Evolutionary conservation across 2,329 filamentous ascomycete genomes (phyloP), one percentile per base, ranked within the genome.

Genomic region (Calonectria pseudoreteaudii): DNA sequence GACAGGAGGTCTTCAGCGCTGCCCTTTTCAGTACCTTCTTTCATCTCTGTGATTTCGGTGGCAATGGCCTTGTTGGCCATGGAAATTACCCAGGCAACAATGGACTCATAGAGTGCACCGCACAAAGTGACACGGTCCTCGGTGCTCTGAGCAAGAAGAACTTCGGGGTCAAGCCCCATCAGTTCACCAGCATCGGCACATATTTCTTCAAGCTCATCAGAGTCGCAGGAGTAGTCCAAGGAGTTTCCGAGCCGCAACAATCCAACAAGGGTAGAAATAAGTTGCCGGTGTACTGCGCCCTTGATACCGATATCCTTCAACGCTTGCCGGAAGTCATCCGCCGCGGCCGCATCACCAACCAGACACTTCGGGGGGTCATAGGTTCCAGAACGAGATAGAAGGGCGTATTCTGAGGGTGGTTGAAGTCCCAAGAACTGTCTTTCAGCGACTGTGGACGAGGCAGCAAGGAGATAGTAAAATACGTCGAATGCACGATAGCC

Each of bases 401-500:
- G 88, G 11, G 92, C 86, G 83, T 98, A 99, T 62, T 91, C 89
- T 5, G 94, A 93, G 3, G 94, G 91, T 14, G 92, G 88, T 85
- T 95, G 94, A 36, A 98, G 90, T 34, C 94, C 92, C 18, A 99
- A 87, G 75, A 96, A 98, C 82, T 98, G 96, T 70, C 95, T 90
- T 85, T 99, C 97, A 2, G 95, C 93, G 8, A 94, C 92, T 1
- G 95, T 97, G 0, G 96, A 98, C 0, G 94, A 94, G 23, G 94
- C 95, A 0, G 95, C 97, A 56, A 98, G 89, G 1, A 99, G 91
- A 81, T 98, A 98, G 86, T 99, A 98, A 82, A 99, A 98, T 66
- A 97, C 96, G 82, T 99, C 96, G 79, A 99, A 99, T 5, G 96
- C 97, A 75, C 97, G 93, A 84, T 95, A 95, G 14, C 97, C 97